These are phyloP conservation scores for Talaromyces adpressus DNA, from an alignment of 495 filamentous ascomycete genomes.

Conservation along the genomic window DNA sequence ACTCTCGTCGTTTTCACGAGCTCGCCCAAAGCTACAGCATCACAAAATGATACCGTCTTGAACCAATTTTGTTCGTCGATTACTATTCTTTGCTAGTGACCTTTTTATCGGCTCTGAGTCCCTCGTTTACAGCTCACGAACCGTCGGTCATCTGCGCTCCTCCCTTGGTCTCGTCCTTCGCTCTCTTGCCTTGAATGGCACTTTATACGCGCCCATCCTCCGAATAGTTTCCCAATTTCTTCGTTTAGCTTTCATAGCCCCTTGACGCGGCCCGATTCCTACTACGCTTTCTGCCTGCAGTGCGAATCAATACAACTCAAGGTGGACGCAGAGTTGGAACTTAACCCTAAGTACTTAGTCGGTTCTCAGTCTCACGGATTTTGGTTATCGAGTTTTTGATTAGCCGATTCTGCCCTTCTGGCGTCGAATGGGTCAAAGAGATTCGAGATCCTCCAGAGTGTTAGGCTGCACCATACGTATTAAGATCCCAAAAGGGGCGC, in stretches of 20 bases:
- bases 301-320: slow-evolving; percentile 9
- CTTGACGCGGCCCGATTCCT: slow-evolving; percentile 8
- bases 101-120: slow-evolving; percentile 18
- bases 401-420: slow-evolving; percentile 24
- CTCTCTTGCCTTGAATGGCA: slow-evolving; percentile 25
- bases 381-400: slow-evolving; percentile 29
- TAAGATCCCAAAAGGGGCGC: slow-evolving; percentile 25
- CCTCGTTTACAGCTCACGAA: slow-evolving; percentile 15
- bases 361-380: slow-evolving; percentile 34
- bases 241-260: slow-evolving; percentile 14
- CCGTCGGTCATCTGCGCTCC: slow-evolving; percentile 10
- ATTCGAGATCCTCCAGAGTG: slow-evolving; percentile 28
- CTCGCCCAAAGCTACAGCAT: slow-evolving; percentile 18
- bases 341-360: slow-evolving; percentile 35
- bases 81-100: slow-evolving; percentile 10
- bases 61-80: not conserved
- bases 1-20: slow-evolving; percentile 17
- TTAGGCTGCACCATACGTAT: slow-evolving; percentile 35
- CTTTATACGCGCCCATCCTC: slow-evolving; percentile 28
- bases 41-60: not conserved
- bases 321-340: slow-evolving; percentile 22
- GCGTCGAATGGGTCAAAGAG: slow-evolving; percentile 27
- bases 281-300: slow-evolving; percentile 12
- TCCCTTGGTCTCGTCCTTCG: slow-evolving; percentile 16
- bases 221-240: slow-evolving; percentile 20